A percentile compares a stretch with the other conserved stretches of the same genome.
Conservation (phyloP, 1,284 basidiomycete genomes). For the Mycena citricolor region DNA sequence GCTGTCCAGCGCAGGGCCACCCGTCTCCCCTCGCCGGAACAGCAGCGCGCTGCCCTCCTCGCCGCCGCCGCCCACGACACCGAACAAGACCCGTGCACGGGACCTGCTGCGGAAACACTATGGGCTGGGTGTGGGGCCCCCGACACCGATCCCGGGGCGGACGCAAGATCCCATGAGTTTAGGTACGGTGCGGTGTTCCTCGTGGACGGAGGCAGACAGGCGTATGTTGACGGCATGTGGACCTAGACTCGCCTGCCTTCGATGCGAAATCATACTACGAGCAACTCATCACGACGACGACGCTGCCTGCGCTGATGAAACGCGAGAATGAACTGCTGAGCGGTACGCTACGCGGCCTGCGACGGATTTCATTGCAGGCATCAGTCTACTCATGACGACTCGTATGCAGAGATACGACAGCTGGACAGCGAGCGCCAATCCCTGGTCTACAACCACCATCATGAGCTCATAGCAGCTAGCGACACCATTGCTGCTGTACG, state of each 20-base stretch:
- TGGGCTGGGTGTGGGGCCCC: constrained; percentile 72
- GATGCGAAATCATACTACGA: constrained; percentile 82
- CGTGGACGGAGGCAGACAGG: not conserved
- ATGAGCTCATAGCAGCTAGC: constrained; percentile 88
- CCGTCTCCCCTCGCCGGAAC: constrained; percentile 7
- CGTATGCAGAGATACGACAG: constrained; percentile 72
- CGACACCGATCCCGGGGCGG: constrained; percentile 54
- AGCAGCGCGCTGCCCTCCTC: constrained; percentile 28
- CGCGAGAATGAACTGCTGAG: constrained; percentile 75
- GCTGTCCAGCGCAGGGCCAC: constrained; percentile 13
- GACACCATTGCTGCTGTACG: constrained; percentile 85
- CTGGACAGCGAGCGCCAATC: constrained; percentile 88
- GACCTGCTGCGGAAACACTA: constrained; percentile 83
- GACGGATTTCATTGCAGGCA: constrained; percentile 7
- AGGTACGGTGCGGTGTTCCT: constrained; percentile 40
- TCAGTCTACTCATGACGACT: constrained; percentile 5
- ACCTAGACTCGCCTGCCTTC: constrained; percentile 74
- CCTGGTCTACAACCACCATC: constrained; percentile 92
- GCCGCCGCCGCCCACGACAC: constrained; percentile 36
- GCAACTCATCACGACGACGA: constrained; percentile 78
- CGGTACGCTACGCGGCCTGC: no score
- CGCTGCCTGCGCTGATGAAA: constrained; percentile 69
- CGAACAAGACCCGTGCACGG: constrained; percentile 65
- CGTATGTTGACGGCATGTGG: no score
- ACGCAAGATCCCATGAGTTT: constrained; percentile 77